phyloP scores from a whole-genome alignment of 148 eudicot species.

The Vaccinium corymbosum region DNA sequence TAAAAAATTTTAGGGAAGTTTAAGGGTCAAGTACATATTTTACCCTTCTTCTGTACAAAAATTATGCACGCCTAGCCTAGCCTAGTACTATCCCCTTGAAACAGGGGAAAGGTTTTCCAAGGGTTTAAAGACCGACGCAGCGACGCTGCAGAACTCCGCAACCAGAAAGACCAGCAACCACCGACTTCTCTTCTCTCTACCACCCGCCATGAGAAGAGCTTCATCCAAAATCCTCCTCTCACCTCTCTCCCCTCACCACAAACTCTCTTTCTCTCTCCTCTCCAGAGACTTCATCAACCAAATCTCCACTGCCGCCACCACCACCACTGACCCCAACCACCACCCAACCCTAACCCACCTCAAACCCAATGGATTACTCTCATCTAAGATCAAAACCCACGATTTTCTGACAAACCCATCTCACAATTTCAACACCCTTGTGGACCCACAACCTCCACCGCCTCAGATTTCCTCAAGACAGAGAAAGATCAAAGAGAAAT shows the following conservation, averaged over 20 bases:
- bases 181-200: background rate
- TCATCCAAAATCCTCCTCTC: slow-evolving; percentile 44
- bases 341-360: slow-evolving; percentile 27
- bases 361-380: slow-evolving; percentile 23
- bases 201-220: slow-evolving; percentile 67
- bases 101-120: slow-evolving; percentile 1
- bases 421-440: slow-evolving; percentile 52
- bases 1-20: too few relatives aligned
- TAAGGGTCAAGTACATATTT: too few relatives aligned
- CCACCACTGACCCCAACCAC: slow-evolving; percentile 21
- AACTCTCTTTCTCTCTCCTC: slow-evolving; percentile 25
- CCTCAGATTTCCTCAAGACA: slow-evolving; percentile 55
- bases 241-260: slow-evolving; percentile 23
- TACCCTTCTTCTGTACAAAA: too few relatives aligned
- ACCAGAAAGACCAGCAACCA: background rate
- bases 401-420: slow-evolving; percentile 27
- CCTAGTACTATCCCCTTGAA: too few relatives aligned
- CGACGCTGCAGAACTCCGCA: background rate
- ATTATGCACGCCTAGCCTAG: too few relatives aligned
- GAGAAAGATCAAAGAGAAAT: slow-evolving; percentile 52
- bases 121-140: slow-evolving; percentile 20
- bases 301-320: slow-evolving; percentile 20
- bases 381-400: slow-evolving; percentile 20
- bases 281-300: slow-evolving; percentile 28
- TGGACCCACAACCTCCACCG: slow-evolving; percentile 22